Evolutionary conservation across 140 eudicot species (phyloP).

Genomic region (Ambrosia hybrid): DNA sequence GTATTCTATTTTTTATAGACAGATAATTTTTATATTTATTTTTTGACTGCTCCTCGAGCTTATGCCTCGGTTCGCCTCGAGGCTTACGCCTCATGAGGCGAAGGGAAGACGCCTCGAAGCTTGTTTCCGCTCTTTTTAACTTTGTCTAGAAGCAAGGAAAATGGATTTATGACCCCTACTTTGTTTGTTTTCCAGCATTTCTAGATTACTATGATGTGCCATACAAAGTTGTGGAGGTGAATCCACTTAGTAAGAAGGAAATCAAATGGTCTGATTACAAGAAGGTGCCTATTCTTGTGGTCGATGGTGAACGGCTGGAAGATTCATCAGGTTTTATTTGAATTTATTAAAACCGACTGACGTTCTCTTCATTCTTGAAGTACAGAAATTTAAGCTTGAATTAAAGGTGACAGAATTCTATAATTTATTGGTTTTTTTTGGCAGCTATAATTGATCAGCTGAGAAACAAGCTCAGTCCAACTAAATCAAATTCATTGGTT

Average conservation of each 20-base stretch:
- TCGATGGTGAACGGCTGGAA: conserved; percentile 81
- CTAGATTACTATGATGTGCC: conserved; percentile 87
- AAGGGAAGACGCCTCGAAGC: too few relatives aligned
- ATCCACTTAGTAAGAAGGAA: conserved; percentile 96
- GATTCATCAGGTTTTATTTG: conserved; percentile 80
- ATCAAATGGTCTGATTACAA: conserved; percentile 95
- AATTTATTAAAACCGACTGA: neutral
- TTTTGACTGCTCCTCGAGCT: too few relatives aligned
- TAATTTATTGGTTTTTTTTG: neutral
- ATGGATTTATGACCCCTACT: conserved; percentile 14
- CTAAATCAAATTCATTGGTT: conserved; percentile 32
- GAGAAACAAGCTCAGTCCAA: conserved; percentile 40
- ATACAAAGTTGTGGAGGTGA: conserved; percentile 93
- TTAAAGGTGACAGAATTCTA: conserved; percentile 9
- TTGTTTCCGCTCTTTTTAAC: too few relatives aligned
- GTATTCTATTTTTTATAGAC: too few relatives aligned
- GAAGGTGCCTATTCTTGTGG: conserved; percentile 89
- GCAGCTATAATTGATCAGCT: conserved; percentile 76
- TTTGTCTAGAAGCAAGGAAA: neutral
- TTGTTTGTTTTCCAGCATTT: conserved; percentile 58
- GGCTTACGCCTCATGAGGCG: too few relatives aligned
- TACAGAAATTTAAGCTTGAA: conserved; percentile 3
- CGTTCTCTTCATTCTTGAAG: neutral
- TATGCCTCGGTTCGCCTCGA: too few relatives aligned
- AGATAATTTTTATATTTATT: too few relatives aligned